Conservation (phyloP, 768 basidiomycete species). For the Wakefieldia striispora region DNA sequence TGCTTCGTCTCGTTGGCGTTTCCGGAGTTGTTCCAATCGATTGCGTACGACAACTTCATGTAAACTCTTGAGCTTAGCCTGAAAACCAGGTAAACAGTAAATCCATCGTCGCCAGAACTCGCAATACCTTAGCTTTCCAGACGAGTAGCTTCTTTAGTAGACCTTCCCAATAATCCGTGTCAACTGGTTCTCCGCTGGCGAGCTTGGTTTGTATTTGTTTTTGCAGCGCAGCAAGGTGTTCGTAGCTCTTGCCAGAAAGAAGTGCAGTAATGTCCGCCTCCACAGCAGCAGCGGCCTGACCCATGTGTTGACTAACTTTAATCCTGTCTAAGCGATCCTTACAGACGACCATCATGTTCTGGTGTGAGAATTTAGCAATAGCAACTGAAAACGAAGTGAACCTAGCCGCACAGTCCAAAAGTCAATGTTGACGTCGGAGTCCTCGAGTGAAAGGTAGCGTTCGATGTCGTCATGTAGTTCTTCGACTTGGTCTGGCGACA, state of each 20-base stretch:
- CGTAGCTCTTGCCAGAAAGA: constrained; percentile 81
- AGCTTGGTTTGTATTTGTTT: constrained; percentile 86
- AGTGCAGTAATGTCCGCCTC: constrained; percentile 81
- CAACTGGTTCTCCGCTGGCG: constrained; percentile 88
- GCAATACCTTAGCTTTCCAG: constrained; percentile 89
- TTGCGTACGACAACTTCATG: constrained; percentile 98
- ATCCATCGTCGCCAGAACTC: background rate
- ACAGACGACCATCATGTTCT: constrained; percentile 99
- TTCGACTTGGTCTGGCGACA: constrained; percentile 83
- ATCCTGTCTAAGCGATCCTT: constrained; percentile 84
- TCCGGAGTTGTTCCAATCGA: constrained; percentile 92
- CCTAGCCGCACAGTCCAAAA: constrained; percentile 84
- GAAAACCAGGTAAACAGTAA: constrained; percentile 6
- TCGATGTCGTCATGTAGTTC: constrained; percentile 96
- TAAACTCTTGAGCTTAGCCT: constrained; percentile 89
- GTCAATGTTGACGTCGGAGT: constrained; percentile 81
- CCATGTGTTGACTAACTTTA: constrained; percentile 57
- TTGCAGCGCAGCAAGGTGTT: constrained; percentile 81
- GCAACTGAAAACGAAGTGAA: background rate
- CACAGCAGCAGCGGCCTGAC: constrained; percentile 71
- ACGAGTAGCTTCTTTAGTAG: constrained; percentile 89
- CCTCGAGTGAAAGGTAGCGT: constrained; percentile 85
- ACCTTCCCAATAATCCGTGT: constrained; percentile 97
- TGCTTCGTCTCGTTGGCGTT: constrained; percentile 94
- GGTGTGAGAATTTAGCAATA: constrained; percentile 4